Evolutionary conservation across 2,329 filamentous ascomycete species (phyloP), one percentile per base, ranked within the genome.

Genomic region (Verticillium nubilum): DNA sequence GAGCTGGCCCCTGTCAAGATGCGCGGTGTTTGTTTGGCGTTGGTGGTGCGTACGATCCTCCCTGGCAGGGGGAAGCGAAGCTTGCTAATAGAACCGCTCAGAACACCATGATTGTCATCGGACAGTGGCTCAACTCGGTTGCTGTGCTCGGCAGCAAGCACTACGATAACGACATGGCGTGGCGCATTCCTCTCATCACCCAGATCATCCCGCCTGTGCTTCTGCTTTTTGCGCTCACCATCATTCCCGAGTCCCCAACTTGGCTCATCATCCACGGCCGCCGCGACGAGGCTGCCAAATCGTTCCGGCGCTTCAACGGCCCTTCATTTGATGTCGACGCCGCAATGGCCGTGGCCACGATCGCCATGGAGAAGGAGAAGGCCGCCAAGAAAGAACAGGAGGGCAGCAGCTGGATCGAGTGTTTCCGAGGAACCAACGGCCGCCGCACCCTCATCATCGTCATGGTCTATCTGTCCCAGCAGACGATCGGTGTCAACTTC

Each of bases 51-150:
- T 58, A 26, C n/a, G 6, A n/a, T 50, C 3, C 9, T 25, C 26
- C 28, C 15, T 28, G 7, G 25, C 10, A 23, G 6, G 12, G 25
- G 3, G 17, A 9, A 13, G 25, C 52, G 15, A n/a, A 23, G 27
- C 9, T 35, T 54, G 6, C 52, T 54, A 33, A 54, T 28, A 52
- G 23, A 31, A 4, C 10, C 28, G 27, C 15, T 9, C 5, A 58
- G 64, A 72, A 72, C 55, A 72, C 69, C 10, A 71, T 72, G 66
- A 71, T 72, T 19, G 69, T 70, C 1, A 59, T 70, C 17, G 70
- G 70, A 3, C 67, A 70, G 35, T 56, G 54, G 54, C 54, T 71
- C n/a, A 69, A 66, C 62, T 68, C 69, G 0, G 55, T 70, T 17
- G 63, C 62, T 2, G 65, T 68, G n/a, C 67, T 67, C 26, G 62